These are phyloP conservation scores for Bruguiera hainesii DNA, from an alignment of 441 rosid species.

Conservation along the genomic window DNA sequence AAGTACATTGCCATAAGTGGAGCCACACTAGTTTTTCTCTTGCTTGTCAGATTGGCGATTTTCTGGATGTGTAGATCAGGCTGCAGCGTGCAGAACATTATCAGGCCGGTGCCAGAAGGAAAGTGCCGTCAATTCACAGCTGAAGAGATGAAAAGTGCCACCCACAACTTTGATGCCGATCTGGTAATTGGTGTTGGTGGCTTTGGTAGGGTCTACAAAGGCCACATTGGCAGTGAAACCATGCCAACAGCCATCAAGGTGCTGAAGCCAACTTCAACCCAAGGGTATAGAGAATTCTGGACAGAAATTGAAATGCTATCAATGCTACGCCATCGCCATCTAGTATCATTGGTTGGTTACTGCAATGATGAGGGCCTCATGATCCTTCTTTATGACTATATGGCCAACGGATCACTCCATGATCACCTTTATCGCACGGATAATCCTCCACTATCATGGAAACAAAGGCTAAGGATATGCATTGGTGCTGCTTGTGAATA, in stretches of 20 bases:
- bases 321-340: slow-evolving; percentile 7
- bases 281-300: slow-evolving; percentile 18
- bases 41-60: neutral
- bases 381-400: slow-evolving; percentile 17
- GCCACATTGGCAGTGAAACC: slow-evolving; percentile 8
- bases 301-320: slow-evolving; percentile 15
- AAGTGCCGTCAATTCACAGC: slow-evolving; percentile 12
- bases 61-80: neutral
- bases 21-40: neutral
- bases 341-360: slow-evolving; percentile 10
- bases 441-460: slow-evolving; percentile 16
- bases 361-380: slow-evolving; percentile 1
- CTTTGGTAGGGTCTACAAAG: slow-evolving; percentile 20
- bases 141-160: slow-evolving; percentile 15
- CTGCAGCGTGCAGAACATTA: neutral
- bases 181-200: slow-evolving; percentile 17
- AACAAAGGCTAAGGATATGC: slow-evolving; percentile 18
- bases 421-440: slow-evolving; percentile 15
- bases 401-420: slow-evolving; percentile 14
- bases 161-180: slow-evolving; percentile 16
- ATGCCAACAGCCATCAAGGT: slow-evolving; percentile 17
- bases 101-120: slow-evolving; percentile 4
- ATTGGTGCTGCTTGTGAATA: slow-evolving; percentile 14
- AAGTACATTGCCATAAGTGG: neutral
- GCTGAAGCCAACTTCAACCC: slow-evolving; percentile 14